Conservation (phyloP, 495 filamentous ascomycete genomes). For the Xylaria intraflava region DNA sequence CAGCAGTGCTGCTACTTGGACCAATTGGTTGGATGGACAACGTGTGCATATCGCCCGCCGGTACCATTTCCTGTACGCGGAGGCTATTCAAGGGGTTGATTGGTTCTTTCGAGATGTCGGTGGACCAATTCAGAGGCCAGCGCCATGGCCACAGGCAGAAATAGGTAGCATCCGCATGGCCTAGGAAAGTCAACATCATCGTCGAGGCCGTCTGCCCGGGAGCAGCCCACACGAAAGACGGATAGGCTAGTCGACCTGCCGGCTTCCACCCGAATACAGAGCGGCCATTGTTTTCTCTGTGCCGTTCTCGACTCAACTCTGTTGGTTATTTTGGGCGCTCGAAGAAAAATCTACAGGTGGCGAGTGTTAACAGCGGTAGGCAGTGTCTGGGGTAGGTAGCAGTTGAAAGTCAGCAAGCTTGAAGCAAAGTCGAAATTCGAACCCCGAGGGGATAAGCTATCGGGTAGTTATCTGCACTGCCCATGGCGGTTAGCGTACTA, state of each 20-base stretch:
- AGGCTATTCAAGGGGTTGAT: slow-evolving; percentile 4
- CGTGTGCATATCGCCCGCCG: slow-evolving; percentile 11
- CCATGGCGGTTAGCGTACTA: no score
- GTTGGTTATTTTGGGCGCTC: no score
- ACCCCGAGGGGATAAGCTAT: no score
- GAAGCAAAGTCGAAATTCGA: no score
- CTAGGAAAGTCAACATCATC: not conserved
- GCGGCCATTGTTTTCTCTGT: no score
- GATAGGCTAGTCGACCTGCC: not conserved
- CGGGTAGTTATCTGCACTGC: no score
- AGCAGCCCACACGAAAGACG: not conserved
- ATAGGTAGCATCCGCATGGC: slow-evolving; percentile 8
- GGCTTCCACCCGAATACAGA: not conserved
- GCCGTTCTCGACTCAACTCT: no score
- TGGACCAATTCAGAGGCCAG: not conserved
- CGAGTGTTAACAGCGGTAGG: no score
- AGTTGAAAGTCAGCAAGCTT: no score
- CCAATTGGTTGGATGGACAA: no score
- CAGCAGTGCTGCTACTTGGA: slow-evolving; percentile 10
- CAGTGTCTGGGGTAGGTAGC: no score
- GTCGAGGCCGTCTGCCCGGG: not conserved
- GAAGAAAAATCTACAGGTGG: no score
- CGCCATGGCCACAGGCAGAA: slow-evolving; percentile 5
- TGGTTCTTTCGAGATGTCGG: slow-evolving; percentile 1
- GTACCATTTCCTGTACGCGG: slow-evolving; percentile 4